A percentile compares a stretch with the other conserved stretches of the same genome.
These are phyloP conservation scores for Simplicillium aogashimaense DNA, from an alignment of 2,329 filamentous ascomycete species.

Conservation along the genomic window DNA sequence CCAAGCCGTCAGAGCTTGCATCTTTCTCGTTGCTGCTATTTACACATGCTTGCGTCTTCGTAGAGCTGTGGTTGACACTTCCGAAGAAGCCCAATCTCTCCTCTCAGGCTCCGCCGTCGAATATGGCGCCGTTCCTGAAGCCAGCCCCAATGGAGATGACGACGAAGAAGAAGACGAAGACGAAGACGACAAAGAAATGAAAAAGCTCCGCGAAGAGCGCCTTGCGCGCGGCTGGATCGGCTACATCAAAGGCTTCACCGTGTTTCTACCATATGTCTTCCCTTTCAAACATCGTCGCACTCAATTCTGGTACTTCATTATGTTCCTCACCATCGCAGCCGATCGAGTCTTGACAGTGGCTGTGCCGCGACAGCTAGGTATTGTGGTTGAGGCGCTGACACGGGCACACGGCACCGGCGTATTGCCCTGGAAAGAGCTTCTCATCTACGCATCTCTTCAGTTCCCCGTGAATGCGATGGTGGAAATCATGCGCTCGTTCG, in stretches of 20 bases:
- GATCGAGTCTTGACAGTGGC: conserved; percentile 14
- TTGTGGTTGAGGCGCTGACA: conserved; percentile 12
- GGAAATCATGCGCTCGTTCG: conserved; percentile 6
- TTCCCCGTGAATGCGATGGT: conserved; percentile 6
- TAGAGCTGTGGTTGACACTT: no score
- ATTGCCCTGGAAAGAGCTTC: conserved; percentile 6
- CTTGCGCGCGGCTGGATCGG: conserved; percentile 15
- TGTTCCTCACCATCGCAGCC: conserved; percentile 9
- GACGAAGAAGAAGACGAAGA: conserved; percentile 5
- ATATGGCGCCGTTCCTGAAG: no score
- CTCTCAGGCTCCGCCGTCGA: no score
- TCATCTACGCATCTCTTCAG: conserved; percentile 8
- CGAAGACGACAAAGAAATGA: conserved; percentile 13
- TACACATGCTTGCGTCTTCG: no score
- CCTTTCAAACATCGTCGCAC: conserved; percentile 14
- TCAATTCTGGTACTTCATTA: conserved; percentile 14
- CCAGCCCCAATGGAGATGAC: neutral
- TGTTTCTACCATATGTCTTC: conserved; percentile 15
- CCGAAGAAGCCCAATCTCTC: no score
- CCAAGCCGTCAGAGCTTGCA: no score
- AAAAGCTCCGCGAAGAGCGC: conserved; percentile 11
- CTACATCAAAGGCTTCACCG: conserved; percentile 13
- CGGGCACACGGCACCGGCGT: conserved; percentile 5
- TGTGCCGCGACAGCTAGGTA: conserved; percentile 15
- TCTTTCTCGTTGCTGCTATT: no score